A percentile compares a stretch with the other conserved stretches of the same genome.
phyloP scores from a whole-genome alignment of 495 filamentous ascomycete species.

The Xylaria telfairii region DNA sequence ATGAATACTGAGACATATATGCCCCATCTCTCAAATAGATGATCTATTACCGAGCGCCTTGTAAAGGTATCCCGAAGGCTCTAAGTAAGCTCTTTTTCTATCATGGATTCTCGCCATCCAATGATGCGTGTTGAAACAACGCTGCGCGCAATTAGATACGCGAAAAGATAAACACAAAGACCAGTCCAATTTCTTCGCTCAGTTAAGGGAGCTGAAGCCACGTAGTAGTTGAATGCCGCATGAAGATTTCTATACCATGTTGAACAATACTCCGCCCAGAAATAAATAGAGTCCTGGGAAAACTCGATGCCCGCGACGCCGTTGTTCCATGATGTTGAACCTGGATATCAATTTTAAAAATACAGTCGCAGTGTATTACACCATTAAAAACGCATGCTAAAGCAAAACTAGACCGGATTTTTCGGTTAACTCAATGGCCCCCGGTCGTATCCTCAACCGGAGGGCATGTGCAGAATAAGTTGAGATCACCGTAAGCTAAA shows the following conservation, averaged over 20 bases:
- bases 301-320: conserved; percentile 37
- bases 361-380: not conserved
- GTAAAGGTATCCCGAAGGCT: not conserved
- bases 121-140: conserved; percentile 26
- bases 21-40: conserved; percentile 1
- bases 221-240: conserved; percentile 36
- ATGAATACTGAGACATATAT: not conserved
- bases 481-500: conserved; percentile 81
- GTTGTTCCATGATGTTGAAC: conserved; percentile 40
- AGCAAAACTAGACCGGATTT: not conserved
- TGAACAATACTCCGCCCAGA: conserved; percentile 30
- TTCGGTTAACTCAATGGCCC: conserved; percentile 17
- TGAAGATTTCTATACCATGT: conserved; percentile 23
- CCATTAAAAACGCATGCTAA: not conserved
- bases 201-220: conserved; percentile 34
- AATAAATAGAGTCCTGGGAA: conserved; percentile 31
- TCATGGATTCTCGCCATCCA: not conserved
- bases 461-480: conserved; percentile 94
- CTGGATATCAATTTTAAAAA: conserved; percentile 29
- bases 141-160: conserved; percentile 1
- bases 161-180: not conserved
- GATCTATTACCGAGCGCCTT: not conserved
- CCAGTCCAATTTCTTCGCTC: conserved; percentile 16
- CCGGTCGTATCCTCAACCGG: conserved; percentile 72
- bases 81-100: conserved; percentile 4